Conservation (phyloP, 23 red algal genomes). For the Pyropia haitanensis region DNA sequence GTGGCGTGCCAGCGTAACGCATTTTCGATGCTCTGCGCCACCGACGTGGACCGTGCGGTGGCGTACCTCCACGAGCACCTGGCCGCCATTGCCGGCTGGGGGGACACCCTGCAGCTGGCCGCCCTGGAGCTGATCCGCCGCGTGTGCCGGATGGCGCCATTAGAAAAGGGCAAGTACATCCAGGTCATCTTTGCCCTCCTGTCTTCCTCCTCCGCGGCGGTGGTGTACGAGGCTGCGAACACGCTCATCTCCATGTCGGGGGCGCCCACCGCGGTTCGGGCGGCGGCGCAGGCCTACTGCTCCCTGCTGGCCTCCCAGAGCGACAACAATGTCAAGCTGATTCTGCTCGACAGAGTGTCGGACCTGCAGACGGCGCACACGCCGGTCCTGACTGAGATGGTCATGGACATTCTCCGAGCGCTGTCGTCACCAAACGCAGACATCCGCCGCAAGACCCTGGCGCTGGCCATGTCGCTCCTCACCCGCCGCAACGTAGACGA, state of each 20-base stretch:
- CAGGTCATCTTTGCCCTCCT: constrained; percentile 93
- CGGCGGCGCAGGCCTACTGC: constrained; percentile 81
- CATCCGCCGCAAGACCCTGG: constrained; percentile 70
- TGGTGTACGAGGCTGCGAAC: constrained; percentile 87
- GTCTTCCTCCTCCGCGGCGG: constrained; percentile 66
- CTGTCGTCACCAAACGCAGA: constrained; percentile 79
- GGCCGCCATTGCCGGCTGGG: constrained; percentile 59
- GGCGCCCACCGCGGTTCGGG: constrained; percentile 89
- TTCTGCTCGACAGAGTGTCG: constrained; percentile 78
- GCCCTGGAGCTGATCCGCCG: constrained; percentile 77
- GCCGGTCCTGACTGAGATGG: constrained; percentile 66
- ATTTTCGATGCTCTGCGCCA: constrained; percentile 78
- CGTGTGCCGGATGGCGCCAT: constrained; percentile 56
- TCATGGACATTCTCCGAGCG: constrained; percentile 88
- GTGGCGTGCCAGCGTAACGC: constrained; percentile 78
- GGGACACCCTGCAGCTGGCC: constrained; percentile 79
- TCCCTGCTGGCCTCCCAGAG: constrained; percentile 73
- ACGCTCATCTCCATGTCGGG: constrained; percentile 69
- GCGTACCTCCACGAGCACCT: constrained; percentile 69
- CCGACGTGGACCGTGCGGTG: constrained; percentile 78
- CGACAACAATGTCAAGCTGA: constrained; percentile 95
- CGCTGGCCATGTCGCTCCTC: constrained; percentile 63
- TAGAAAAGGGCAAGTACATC: constrained; percentile 86
- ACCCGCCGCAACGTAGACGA: constrained; percentile 85
- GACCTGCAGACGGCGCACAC: constrained; percentile 60